Conservation (phyloP, 129 eudicot genomes). For the sunflower (Helianthus annuus) region DNA sequence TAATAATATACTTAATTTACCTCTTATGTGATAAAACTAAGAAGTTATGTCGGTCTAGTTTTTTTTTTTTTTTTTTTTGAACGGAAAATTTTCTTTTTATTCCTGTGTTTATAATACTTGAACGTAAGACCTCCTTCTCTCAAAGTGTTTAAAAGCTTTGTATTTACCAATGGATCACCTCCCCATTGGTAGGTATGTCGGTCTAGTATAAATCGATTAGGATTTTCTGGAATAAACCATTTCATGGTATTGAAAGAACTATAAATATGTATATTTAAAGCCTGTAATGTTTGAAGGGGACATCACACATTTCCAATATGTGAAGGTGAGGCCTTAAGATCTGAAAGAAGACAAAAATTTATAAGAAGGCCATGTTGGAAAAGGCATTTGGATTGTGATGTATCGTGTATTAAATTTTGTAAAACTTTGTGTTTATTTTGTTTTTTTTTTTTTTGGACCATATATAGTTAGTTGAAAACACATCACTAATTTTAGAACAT, state of each 20-base stretch:
- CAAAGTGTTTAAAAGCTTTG: no score
- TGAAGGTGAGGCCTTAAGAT: conserved; percentile 21
- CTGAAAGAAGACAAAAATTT: no score
- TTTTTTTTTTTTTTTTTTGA: no score
- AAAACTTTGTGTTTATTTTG: neutral
- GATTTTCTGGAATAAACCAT: neutral
- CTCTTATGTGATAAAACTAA: neutral
- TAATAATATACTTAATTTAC: neutral
- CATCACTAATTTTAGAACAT: neutral
- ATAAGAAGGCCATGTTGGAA: conserved; percentile 8
- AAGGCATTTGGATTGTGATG: neutral
- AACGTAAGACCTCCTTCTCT: no score
- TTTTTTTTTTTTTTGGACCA: neutral
- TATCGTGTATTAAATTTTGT: neutral
- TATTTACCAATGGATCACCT: no score
- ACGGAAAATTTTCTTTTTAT: no score
- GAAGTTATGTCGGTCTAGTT: neutral
- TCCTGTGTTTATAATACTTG: no score
- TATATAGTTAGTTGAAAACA: neutral
- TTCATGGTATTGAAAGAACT: neutral
- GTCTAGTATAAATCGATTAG: neutral
- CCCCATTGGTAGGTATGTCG: no score
- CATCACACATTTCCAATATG: conserved; percentile 29
- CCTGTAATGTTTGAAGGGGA: conserved; percentile 22
- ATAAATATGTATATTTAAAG: neutral